Percentiles rank a stretch among this genome's conserved stretches.
Conservation (phyloP, 2,329 filamentous ascomycete genomes). For the Fusarium temperatum region DNA sequence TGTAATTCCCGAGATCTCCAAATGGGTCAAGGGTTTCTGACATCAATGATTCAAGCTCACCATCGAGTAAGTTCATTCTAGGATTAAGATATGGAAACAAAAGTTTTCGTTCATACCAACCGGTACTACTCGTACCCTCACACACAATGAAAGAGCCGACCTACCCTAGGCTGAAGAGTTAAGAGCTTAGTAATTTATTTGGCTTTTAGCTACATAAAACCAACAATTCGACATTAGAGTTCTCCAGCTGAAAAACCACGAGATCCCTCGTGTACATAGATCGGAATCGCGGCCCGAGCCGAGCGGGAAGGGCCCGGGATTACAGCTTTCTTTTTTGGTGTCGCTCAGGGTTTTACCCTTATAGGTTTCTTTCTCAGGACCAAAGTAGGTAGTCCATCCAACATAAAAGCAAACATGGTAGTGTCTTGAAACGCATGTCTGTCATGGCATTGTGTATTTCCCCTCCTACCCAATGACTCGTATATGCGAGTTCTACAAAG, state of each 20-base stretch:
- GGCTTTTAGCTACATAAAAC: not conserved
- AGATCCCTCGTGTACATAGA: slow-evolving; percentile 41
- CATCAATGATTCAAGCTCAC: not conserved
- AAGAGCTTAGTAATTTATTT: not conserved
- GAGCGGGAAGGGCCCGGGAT: slow-evolving; percentile 48
- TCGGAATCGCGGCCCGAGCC: slow-evolving; percentile 54
- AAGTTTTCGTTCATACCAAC: not conserved
- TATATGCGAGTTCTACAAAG: too few relatives aligned
- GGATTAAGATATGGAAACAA: not conserved
- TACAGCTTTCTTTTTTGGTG: not conserved
- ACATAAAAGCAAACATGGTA: not conserved
- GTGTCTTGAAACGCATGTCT: not conserved
- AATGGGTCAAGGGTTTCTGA: not conserved
- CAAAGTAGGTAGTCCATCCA: not conserved
- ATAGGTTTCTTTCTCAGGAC: not conserved
- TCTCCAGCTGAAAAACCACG: not conserved
- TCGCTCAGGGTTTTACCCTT: not conserved
- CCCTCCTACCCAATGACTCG: too few relatives aligned
- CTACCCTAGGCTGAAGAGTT: not conserved
- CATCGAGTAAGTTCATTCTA: not conserved
- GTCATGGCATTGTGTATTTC: not conserved
- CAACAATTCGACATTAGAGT: not conserved
- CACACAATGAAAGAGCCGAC: not conserved
- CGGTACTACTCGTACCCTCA: not conserved
- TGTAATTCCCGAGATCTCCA: not conserved